Conservation (phyloP, 140 eudicot species). For the Ambrosia hybrid region DNA sequence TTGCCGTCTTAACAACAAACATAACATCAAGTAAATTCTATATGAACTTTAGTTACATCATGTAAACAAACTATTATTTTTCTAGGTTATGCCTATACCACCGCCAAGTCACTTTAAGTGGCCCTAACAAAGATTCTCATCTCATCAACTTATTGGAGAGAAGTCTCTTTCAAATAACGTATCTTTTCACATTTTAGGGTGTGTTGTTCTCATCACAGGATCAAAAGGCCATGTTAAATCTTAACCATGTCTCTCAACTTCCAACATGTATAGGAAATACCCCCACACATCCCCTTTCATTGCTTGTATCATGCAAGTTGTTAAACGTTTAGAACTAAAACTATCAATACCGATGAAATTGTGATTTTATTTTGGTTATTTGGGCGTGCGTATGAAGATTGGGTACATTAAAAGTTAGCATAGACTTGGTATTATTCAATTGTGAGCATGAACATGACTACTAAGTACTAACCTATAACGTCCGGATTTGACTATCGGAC, state of each 20-base stretch:
- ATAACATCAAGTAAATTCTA: not conserved
- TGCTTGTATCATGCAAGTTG: constrained; percentile 39
- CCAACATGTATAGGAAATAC: constrained; percentile 31
- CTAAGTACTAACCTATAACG: not conserved
- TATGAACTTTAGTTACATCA: not conserved
- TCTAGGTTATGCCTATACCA: not conserved
- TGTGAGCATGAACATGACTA: not conserved
- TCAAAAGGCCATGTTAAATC: constrained; percentile 38
- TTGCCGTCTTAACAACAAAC: not conserved
- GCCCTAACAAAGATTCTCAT: constrained; percentile 45
- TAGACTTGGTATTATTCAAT: not conserved
- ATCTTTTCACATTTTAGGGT: constrained; percentile 36
- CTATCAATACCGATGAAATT: constrained; percentile 7
- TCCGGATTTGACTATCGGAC: not conserved
- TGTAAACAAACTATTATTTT: not conserved
- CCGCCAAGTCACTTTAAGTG: constrained; percentile 27
- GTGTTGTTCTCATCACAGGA: constrained; percentile 25
- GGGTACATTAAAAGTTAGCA: constrained; percentile 5
- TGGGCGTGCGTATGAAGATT: not conserved
- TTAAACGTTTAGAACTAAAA: constrained; percentile 13
- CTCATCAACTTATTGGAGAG: constrained; percentile 33
- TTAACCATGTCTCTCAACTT: constrained; percentile 43
- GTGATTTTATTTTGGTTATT: constrained; percentile 13
- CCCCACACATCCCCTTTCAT: constrained; percentile 20
- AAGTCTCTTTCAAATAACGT: constrained; percentile 43